Base-by-base conservation (phyloP, 306 rosid species). In the Prinsepia uniflora region DNA sequence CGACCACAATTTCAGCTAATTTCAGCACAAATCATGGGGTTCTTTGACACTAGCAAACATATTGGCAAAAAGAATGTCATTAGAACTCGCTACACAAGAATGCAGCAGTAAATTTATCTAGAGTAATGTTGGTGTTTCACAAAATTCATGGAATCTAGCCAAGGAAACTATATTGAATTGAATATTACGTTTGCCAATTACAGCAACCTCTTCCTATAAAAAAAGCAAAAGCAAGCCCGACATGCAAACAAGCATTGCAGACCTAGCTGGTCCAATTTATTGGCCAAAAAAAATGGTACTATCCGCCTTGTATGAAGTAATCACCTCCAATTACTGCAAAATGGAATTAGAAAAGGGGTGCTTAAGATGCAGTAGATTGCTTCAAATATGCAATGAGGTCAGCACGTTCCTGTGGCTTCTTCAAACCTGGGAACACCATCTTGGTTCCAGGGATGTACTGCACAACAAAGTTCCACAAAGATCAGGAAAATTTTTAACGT, bases 381-480 rank as follows among this genome's bases (percentile, higher is more conserved):
- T 90, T 93, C 90, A 93, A 85, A 73, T 83, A 93, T n/a, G 98
- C 82, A 72, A 93, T 90, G 45, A 93, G 96, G 80, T 93, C 98
- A 8, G 94, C 96, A 14, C 98, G 97, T 0, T 93, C 98, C 82
- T 93, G 90, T 15, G 98, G 98, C 80, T 93, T 93, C 94, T 93
- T 93, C 62, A 93, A 83, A 63, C 98, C 97, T 0, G 98, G 96
- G 73, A 93, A 93, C 4, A 93, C 98, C 98, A 93, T 93, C 92
- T 93, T 93, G 7, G 98, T 90, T 65, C 98, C 98, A 1, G 98
- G 98, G 79, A 93, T 86, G 79, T 88, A 91, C 96, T 90, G 96
- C 89, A 80, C 20, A 76, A 62, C 22, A 17, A 72, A 34, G 12
- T 55, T 60, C 14, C 47, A 59, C 59, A 18, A 43, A 43, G 20